Conservation (phyloP, 768 basidiomycete genomes). For the Arthromyces matolae region DNA sequence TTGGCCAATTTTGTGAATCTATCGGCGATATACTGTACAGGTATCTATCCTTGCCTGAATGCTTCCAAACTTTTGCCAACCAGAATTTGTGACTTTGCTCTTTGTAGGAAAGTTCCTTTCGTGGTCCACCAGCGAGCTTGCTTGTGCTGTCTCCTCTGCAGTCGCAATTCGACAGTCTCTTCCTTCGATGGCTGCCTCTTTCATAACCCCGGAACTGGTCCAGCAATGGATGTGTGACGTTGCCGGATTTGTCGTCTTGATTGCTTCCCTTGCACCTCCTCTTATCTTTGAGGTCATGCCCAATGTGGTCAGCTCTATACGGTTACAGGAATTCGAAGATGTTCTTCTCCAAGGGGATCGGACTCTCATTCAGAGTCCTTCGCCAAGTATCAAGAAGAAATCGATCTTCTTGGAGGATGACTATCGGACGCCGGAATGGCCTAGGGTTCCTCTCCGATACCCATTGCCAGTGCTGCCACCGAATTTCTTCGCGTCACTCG, state of each 20-base stretch:
- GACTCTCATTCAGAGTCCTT: constrained; percentile 8
- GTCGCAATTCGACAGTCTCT: constrained; percentile 1
- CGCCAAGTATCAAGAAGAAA: constrained; percentile 6
- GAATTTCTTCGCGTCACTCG: no score
- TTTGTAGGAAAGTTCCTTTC: background rate
- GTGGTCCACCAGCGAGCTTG: constrained; percentile 1
- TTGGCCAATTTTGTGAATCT: no score
- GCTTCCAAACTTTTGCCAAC: background rate
- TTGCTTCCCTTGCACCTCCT: constrained; percentile 1
- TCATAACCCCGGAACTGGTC: background rate
- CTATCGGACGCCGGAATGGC: background rate
- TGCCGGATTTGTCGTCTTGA: constrained; percentile 5
- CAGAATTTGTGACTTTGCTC: background rate
- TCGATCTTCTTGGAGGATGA: constrained; percentile 1
- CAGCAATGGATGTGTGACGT: constrained; percentile 3
- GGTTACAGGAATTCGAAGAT: background rate
- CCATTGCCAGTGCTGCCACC: no score
- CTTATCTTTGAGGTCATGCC: background rate
- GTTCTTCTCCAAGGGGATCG: background rate
- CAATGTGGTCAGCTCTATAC: constrained; percentile 1
- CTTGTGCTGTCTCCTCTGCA: constrained; percentile 1
- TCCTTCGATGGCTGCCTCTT: background rate
- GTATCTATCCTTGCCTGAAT: background rate
- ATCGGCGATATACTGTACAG: background rate
- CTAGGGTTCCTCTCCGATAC: background rate